phyloP scores from a whole-genome alignment of 169 alveolate genomes.

The Babesia gibsoni region DNA sequence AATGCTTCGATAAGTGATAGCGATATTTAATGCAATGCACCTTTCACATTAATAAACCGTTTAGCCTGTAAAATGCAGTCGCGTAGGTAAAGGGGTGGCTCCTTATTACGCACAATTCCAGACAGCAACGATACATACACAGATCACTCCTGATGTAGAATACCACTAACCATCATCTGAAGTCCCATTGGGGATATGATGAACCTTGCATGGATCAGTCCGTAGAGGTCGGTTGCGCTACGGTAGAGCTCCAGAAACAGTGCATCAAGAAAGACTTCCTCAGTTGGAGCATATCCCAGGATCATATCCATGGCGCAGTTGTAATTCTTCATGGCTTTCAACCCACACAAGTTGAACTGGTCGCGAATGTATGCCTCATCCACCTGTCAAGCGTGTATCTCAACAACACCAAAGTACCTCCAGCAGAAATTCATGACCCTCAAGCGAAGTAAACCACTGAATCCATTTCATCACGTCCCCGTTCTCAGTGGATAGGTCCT shows the following conservation, averaged over 20 bases:
- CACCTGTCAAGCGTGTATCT: slow-evolving; percentile 22
- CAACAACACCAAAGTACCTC: slow-evolving; percentile 31
- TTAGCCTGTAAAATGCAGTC: too few relatives aligned
- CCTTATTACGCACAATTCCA: too few relatives aligned
- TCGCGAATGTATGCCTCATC: slow-evolving; percentile 72
- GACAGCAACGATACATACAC: too few relatives aligned
- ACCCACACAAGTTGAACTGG: slow-evolving; percentile 69
- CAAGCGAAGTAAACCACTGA: slow-evolving; percentile 65
- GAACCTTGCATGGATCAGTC: slow-evolving; percentile 92
- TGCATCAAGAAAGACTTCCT: slow-evolving; percentile 74
- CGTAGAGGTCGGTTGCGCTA: slow-evolving; percentile 89
- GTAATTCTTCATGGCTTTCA: slow-evolving; percentile 67
- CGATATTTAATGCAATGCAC: too few relatives aligned
- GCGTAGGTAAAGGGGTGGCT: too few relatives aligned
- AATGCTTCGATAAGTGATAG: neutral
- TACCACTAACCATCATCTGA: slow-evolving; percentile 71
- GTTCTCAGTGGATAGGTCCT: slow-evolving; percentile 46
- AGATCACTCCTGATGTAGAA: too few relatives aligned
- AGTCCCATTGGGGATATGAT: slow-evolving; percentile 90
- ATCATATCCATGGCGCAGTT: slow-evolving; percentile 71
- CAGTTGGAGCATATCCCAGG: slow-evolving; percentile 76
- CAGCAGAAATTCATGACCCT: slow-evolving; percentile 61
- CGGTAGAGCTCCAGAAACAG: slow-evolving; percentile 53
- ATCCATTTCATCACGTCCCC: slow-evolving; percentile 60
- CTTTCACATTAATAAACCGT: too few relatives aligned